These are phyloP conservation scores for Begonia masoniana DNA, from an alignment of 306 rosid genomes.

Conservation along the genomic window DNA sequence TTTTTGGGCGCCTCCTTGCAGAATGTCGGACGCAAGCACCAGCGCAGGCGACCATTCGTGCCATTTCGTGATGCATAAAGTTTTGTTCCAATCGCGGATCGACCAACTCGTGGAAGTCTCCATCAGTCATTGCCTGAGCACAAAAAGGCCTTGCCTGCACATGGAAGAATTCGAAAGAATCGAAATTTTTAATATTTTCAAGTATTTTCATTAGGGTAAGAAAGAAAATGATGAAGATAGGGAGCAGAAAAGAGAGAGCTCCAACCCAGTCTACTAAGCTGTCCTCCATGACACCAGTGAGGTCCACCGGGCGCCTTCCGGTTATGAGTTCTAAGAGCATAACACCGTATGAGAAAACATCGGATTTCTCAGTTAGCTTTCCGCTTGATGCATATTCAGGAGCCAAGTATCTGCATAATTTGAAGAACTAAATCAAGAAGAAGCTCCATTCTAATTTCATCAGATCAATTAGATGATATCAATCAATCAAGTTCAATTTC, in stretches of 20 bases:
- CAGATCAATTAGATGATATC: too few species aligned
- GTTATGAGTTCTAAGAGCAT: slow-evolving; percentile 69
- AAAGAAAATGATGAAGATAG: not conserved
- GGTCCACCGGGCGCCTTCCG: slow-evolving; percentile 46
- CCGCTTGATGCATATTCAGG: slow-evolving; percentile 95
- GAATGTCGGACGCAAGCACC: slow-evolving; percentile 55
- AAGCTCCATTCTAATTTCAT: not conserved
- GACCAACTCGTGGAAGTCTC: slow-evolving; percentile 29
- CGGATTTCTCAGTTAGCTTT: slow-evolving; percentile 82
- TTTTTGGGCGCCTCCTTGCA: slow-evolving; percentile 54
- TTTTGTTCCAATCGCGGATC: slow-evolving; percentile 50
- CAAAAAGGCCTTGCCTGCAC: slow-evolving; percentile 73
- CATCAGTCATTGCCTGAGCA: slow-evolving; percentile 27
- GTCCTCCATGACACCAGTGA: slow-evolving; percentile 35
- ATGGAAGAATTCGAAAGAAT: not conserved
- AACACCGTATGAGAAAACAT: slow-evolving; percentile 73
- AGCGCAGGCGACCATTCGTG: slow-evolving; percentile 76
- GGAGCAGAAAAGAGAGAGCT: not conserved
- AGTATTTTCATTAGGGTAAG: not conserved
- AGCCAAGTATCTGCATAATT: slow-evolving; percentile 57
- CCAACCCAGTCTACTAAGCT: slow-evolving; percentile 82
- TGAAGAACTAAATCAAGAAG: not conserved
- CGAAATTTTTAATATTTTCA: not conserved
- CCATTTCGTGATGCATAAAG: slow-evolving; percentile 33
- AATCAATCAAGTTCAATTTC: too few species aligned